phyloP scores from a whole-genome alignment of 2,329 filamentous ascomycete genomes.

The Clonostachys rosea region DNA sequence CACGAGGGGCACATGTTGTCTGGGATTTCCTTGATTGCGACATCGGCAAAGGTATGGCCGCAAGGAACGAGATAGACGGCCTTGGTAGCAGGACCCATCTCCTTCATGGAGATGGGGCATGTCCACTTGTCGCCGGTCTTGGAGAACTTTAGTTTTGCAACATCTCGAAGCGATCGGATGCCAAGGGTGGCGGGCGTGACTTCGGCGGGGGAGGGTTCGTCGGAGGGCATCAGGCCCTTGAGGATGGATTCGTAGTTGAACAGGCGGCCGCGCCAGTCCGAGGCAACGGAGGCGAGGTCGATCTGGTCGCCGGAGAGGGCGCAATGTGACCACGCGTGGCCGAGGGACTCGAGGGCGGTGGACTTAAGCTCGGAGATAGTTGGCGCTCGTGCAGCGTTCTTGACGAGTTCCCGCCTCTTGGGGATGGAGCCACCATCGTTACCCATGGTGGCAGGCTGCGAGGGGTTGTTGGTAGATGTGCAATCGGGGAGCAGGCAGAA shows the following conservation, averaged over 20 bases:
- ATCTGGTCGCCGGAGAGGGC: conserved; percentile 79
- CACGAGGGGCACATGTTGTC: conserved; percentile 67
- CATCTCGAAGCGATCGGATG: conserved; percentile 80
- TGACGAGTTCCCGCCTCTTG: conserved; percentile 91
- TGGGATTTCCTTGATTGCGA: conserved; percentile 75
- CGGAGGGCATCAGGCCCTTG: conserved; percentile 45
- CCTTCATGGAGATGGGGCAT: conserved; percentile 85
- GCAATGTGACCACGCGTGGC: conserved; percentile 83
- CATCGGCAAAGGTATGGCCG: conserved; percentile 89
- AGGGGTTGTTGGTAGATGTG: background rate
- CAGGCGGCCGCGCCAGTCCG: conserved; percentile 76
- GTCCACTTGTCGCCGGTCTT: conserved; percentile 56
- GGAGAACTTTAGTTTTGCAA: conserved; percentile 77
- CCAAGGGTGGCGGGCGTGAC: conserved; percentile 39
- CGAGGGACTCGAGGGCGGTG: conserved; percentile 76
- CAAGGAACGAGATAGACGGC: conserved; percentile 91
- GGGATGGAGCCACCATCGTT: conserved; percentile 98
- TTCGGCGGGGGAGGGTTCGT: conserved; percentile 50
- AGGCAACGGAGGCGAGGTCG: conserved; percentile 67
- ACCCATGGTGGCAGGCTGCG: conserved; percentile 60
- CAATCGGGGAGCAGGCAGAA: background rate
- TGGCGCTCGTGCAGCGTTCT: conserved; percentile 79
- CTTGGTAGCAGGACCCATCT: conserved; percentile 73
- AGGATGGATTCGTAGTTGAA: conserved; percentile 95
- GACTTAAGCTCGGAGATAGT: conserved; percentile 87